These are phyloP conservation scores for Chlamydomonas incerta DNA, from an alignment of 139 green algal species.

Conservation along the genomic window DNA sequence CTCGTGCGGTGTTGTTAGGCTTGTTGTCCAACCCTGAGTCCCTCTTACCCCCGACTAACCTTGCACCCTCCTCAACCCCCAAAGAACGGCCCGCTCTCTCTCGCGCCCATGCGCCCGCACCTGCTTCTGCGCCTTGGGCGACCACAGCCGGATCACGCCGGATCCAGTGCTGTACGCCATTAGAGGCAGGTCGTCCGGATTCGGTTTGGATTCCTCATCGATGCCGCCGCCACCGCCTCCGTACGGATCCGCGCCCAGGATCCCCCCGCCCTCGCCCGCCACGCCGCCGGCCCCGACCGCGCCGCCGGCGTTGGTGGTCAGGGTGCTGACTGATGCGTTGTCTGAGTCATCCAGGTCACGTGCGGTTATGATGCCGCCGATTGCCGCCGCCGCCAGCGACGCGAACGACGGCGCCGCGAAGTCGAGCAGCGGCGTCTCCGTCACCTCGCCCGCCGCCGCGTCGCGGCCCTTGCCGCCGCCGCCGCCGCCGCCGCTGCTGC, in stretches of 20 bases:
- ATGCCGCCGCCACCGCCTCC: neutral
- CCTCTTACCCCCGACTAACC: no score
- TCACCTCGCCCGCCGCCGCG: neutral
- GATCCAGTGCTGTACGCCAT: constrained; percentile 20
- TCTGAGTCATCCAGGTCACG: no score
- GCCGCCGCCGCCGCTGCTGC: neutral
- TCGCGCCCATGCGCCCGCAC: neutral
- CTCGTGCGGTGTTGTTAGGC: no score
- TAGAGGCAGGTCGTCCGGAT: neutral
- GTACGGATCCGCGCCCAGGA: no score
- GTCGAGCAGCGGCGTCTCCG: neutral
- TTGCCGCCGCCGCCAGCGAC: neutral
- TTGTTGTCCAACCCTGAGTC: no score
- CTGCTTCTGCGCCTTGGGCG: neutral
- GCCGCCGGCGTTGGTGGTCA: neutral
- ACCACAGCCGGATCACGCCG: constrained; percentile 25
- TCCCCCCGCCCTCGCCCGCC: neutral
- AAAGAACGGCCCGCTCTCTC: no score
- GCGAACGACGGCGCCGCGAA: neutral
- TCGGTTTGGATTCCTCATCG: neutral
- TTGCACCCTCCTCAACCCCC: no score
- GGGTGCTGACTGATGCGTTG: no score
- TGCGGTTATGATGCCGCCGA: neutral
- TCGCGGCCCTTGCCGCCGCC: no score
- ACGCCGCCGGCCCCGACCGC: neutral